Conservation (phyloP, 1,284 basidiomycete genomes). For the Xerocomus cyaneibrunnescens region DNA sequence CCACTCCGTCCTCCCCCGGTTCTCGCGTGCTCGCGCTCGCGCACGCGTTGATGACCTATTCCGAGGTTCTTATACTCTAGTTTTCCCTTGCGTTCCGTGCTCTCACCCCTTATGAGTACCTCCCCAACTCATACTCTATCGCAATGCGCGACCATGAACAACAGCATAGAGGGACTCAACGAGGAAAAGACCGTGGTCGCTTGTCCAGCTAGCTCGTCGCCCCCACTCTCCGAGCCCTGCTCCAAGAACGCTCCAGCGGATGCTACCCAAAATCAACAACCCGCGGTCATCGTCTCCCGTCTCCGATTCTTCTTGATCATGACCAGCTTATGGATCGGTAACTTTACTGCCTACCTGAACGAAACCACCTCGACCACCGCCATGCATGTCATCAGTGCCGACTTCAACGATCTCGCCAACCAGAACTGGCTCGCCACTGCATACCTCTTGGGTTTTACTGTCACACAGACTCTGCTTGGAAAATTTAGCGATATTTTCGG, state of each 20-base stretch:
- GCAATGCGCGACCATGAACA: conserved; percentile 33
- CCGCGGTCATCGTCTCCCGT: conserved; percentile 29
- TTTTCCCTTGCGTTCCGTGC: not conserved
- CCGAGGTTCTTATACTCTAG: conserved; percentile 28
- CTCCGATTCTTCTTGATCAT: conserved; percentile 37
- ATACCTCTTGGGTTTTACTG: conserved; percentile 36
- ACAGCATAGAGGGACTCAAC: conserved; percentile 26
- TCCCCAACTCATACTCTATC: conserved; percentile 32
- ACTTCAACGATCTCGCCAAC: conserved; percentile 31
- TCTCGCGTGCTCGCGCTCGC: conserved; percentile 12
- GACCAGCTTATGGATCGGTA: conserved; percentile 35
- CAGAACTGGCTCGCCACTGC: conserved; percentile 37
- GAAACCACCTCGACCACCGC: conserved; percentile 38
- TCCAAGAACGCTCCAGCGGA: not conserved
- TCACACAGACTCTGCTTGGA: conserved; percentile 37
- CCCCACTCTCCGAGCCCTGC: conserved; percentile 3
- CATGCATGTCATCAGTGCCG: conserved; percentile 35
- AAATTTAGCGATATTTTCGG: conserved; percentile 37
- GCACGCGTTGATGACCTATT: conserved; percentile 18
- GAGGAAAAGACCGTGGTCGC: conserved; percentile 26
- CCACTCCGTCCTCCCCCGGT: conserved; percentile 1
- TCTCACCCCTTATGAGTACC: conserved; percentile 25
- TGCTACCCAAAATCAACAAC: conserved; percentile 13
- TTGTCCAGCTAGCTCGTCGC: not conserved
- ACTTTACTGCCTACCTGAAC: conserved; percentile 39